Evolutionary conservation across 495 filamentous ascomycete species (phyloP), one percentile per base, ranked within the genome.

Genomic region (Hypomontagnella monticulosa): DNA sequence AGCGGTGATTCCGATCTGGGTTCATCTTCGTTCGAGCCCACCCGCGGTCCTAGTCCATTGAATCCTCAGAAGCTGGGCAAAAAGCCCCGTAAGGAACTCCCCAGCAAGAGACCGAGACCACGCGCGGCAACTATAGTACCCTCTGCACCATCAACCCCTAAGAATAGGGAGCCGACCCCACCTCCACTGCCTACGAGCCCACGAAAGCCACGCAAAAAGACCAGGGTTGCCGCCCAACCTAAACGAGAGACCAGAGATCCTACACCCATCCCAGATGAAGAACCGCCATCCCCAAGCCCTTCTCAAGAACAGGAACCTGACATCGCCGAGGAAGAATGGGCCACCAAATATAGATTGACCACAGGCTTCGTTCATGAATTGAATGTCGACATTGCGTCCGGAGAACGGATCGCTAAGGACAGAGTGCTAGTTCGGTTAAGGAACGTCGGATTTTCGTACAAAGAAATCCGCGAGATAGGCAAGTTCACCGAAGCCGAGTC

Each of bases 401-500:
- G 46, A 9, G 57, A 52, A 15, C 67, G 55, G 19, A 66, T 80
- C 9, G 58, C 68, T 4, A 85, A 85, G 55, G 88, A 96, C 70
- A 73, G 80, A 0, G 87, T 90, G 54, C 78, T 97, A 0, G 77
- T 96, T 12, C 67, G 81, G 11, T 83, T 78, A 47, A 91, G 90
- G 73, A 68, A 76, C 7, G 76, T 76, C n/a, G 91, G 91, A 0
- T 77, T 90, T 67, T 88, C 91, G 4, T 97, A 97, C 79, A 89
- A 87, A 60, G 85, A 92, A 23, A 97, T 97, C 69, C 88, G 88
- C 46, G 72, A 71, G 4, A 65, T 80, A 4, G 89, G 91, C 0
- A 78, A 83, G 0, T 90, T 93, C 61, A 81, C 77, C 7, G 91
- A 94, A 70, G 91, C 93, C 8, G 93, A 97, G 73, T 95, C 92